These are phyloP conservation scores for Phalaenopsis hybrid DNA, from an alignment of 116 monocot genomes.

Conservation along the genomic window DNA sequence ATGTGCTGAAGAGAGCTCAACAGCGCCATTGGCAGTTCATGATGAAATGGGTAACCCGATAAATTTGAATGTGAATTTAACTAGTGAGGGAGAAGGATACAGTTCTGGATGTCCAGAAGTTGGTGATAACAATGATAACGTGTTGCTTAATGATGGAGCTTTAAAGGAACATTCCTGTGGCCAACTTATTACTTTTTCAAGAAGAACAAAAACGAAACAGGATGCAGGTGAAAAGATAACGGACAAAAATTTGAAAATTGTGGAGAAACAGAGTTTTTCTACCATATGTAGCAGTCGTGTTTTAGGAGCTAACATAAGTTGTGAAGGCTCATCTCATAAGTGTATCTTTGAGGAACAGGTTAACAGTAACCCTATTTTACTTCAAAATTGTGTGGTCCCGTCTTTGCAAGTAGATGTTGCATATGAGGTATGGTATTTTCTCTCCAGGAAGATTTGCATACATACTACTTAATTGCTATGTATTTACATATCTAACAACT, in stretches of 20 bases:
- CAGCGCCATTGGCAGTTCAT: background rate
- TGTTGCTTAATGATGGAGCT: background rate
- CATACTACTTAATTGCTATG: no score
- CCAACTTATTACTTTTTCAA: constrained; percentile 37
- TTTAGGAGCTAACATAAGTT: constrained; percentile 2
- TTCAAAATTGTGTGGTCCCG: background rate
- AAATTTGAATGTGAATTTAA: constrained; percentile 2
- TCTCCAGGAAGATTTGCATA: background rate
- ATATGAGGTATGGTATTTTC: constrained; percentile 10
- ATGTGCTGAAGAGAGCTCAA: constrained; percentile 11
- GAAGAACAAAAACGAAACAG: constrained; percentile 33
- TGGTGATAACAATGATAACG: background rate
- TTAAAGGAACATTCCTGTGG: constrained; percentile 10
- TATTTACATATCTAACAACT: no score
- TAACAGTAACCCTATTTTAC: constrained; percentile 1
- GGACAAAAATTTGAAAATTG: constrained; percentile 6
- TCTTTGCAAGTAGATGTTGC: background rate
- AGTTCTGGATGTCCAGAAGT: constrained; percentile 11
- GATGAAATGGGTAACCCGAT: constrained; percentile 10
- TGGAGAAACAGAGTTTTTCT: constrained; percentile 5
- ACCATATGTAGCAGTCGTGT: background rate
- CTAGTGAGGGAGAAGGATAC: background rate
- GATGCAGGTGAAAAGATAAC: constrained; percentile 7
- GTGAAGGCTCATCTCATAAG: constrained; percentile 9
- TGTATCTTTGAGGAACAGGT: constrained; percentile 6